Evolutionary conservation across 1,284 basidiomycete species (phyloP).

Genomic region (Apiotrichum gracile): DNA sequence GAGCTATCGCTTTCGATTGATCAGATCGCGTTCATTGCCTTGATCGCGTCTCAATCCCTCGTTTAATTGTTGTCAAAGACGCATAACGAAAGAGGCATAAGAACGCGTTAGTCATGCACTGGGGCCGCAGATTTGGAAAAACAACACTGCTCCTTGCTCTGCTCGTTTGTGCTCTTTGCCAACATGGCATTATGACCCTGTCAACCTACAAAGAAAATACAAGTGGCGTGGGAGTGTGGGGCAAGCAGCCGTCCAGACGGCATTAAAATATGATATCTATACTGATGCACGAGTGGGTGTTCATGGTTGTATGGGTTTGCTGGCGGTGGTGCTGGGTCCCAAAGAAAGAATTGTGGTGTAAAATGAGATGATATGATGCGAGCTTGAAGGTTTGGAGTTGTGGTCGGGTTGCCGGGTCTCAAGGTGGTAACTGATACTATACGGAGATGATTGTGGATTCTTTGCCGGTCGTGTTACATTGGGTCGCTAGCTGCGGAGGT

Average conservation of each 20-base stretch:
- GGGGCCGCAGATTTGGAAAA: too few species aligned
- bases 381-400: neutral
- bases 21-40: too few species aligned
- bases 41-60: too few species aligned
- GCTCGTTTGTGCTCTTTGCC: neutral
- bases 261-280: neutral
- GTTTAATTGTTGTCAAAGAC: too few species aligned
- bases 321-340: neutral
- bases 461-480: neutral
- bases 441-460: neutral
- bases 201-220: slow-evolving; percentile 1
- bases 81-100: too few species aligned
- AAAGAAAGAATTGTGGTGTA: neutral
- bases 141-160: neutral
- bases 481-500: neutral
- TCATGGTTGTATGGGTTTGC: neutral
- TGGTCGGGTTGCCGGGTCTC: too few species aligned
- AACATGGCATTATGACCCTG: slow-evolving; percentile 1
- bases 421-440: neutral
- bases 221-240: neutral
- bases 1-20: too few species aligned
- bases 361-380: neutral
- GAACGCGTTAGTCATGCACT: too few species aligned
- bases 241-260: neutral
- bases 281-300: neutral